Evolutionary conservation across 129 eudicot species (phyloP), one percentile per base, ranked within the genome.

Genomic region (Centella asiatica): DNA sequence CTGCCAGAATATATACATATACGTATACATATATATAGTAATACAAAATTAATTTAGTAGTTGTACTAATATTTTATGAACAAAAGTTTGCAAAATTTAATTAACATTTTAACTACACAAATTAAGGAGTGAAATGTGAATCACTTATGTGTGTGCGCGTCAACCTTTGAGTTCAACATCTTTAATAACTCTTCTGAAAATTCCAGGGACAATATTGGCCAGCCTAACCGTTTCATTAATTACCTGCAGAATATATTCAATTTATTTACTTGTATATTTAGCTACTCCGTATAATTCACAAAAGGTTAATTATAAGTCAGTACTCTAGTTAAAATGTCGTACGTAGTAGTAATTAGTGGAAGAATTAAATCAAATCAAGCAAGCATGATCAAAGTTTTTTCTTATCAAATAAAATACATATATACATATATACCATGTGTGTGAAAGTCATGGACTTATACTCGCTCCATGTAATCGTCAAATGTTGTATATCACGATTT

Each of bases 1-100:
- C 81, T 76, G 62, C 62, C 59, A 53, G 37, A n/a, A 19, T 24
- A 27, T 14, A 27, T 27, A 53, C n/a, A n/a, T n/a, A n/a, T n/a
- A n/a, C n/a, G 27, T 31, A 27, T 25, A 9, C 3, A 2, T 23
- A 24, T 34, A 34, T 34, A 9, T 3, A 34, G 9, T 34, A 34
- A 3, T 34, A 34, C 39, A 34, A 3, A 3, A 40, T 40, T 17
- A 15, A 28, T 1, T 17, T 8, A 53, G 1, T 31, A 53, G 20
- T 5, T 25, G 22, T 8, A 3, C 13, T 20, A 3, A 9, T 34
- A 3, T 3, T 34, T 34, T 34, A 34, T 34, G 5, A 4, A 34
- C 4, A 34, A 34, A 34, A 34, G 9, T 3, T 3, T 34, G 9
- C 39, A 34, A 9, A 4, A 34, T 34, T n/a, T 45, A 17, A 3